Base-by-base conservation (phyloP, 2,329 filamentous ascomycete species). In the Paraphaeosphaeria minitans region DNA sequence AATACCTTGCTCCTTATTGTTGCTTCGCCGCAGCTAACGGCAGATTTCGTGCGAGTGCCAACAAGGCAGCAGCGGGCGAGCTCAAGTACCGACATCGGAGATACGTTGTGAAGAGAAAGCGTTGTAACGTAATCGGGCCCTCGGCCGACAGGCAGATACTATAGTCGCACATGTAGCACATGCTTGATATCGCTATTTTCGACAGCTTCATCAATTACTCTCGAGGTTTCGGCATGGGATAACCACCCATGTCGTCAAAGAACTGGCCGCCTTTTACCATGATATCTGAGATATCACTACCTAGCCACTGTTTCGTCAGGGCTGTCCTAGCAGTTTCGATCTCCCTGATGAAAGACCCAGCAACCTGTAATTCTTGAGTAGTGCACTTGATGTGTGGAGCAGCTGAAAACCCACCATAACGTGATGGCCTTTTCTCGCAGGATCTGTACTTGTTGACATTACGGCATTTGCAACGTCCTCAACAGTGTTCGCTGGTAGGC, bases 401-500 rank as follows among this genome's bases (percentile, higher is more conserved):
- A 14, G 2, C 6, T 8, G 2, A 8, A 50, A 50, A 59, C 70
- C 56, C 47, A 73, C 71, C 66, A 74, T 60, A 16, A 73, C 48
- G 41, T 68, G 68, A 42, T 70, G 65, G 5, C 78, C 78, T 4
- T 58, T 65, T 21, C 65, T 61, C 2, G 24, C 50, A 6, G 60
- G 55, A 66, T 81, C 73, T 2, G 74, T 65, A 2, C 77, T 75
- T 19, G 77, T 75, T 53, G 75, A 66, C 10, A 78, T 68, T 52
- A 83, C 78, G 5, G 74, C 68, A n/a, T 70, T 68, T 0, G 79
- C 80, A 13, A 83, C 81, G 22, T 77, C 73, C n/a, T 73, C 72
- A 0, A 78, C 73, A 0, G 74, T 76, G 58, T 82, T 82, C 37
- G 77, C 67, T 1, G 78, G 77, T 48, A 82, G 66, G 0, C 76